These are phyloP conservation scores for Carallia pectinifolia DNA, from an alignment of 345 rosid genomes.

Conservation along the genomic window DNA sequence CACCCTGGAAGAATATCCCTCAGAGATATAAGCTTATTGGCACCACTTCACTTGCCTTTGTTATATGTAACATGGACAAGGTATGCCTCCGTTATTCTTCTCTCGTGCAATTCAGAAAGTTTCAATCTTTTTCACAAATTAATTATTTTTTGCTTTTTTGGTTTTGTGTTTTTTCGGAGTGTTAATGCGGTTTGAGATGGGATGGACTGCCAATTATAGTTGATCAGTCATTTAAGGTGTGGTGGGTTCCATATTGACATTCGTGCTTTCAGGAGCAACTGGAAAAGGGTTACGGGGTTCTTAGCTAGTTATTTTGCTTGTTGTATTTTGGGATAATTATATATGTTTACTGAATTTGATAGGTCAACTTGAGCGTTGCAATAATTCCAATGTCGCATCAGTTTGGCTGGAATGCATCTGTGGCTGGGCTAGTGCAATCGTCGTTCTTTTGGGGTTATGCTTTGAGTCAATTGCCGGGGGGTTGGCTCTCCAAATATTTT, in stretches of 20 bases:
- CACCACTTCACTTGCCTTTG: slow-evolving; percentile 87
- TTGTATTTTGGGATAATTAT: not conserved
- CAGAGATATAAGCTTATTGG: slow-evolving; percentile 76
- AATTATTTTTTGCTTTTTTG: not conserved
- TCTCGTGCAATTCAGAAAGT: slow-evolving; percentile 10
- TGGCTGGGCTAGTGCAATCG: slow-evolving; percentile 88
- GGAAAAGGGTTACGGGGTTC: too few relatives aligned
- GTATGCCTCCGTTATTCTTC: slow-evolving; percentile 29
- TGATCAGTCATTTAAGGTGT: too few relatives aligned
- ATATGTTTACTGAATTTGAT: slow-evolving; percentile 20
- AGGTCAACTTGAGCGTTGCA: slow-evolving; percentile 95
- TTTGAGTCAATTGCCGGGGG: slow-evolving; percentile 90
- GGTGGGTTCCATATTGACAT: too few relatives aligned
- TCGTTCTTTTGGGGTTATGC: slow-evolving; percentile 98
- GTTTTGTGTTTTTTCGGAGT: not conserved
- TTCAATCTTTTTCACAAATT: not conserved
- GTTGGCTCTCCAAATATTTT: slow-evolving; percentile 87
- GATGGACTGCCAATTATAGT: too few relatives aligned
- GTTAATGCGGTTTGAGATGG: not conserved
- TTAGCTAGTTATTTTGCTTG: not conserved
- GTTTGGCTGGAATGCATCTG: slow-evolving; percentile 85
- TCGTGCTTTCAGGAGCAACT: not conserved
- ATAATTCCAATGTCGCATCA: slow-evolving; percentile 96
- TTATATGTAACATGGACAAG: slow-evolving; percentile 96
- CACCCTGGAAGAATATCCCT: slow-evolving; percentile 78